Percentiles rank a stretch among this genome's conserved stretches.
These are phyloP conservation scores for Dendryphion nanum DNA, from an alignment of 2,329 filamentous ascomycete species.

Conservation along the genomic window DNA sequence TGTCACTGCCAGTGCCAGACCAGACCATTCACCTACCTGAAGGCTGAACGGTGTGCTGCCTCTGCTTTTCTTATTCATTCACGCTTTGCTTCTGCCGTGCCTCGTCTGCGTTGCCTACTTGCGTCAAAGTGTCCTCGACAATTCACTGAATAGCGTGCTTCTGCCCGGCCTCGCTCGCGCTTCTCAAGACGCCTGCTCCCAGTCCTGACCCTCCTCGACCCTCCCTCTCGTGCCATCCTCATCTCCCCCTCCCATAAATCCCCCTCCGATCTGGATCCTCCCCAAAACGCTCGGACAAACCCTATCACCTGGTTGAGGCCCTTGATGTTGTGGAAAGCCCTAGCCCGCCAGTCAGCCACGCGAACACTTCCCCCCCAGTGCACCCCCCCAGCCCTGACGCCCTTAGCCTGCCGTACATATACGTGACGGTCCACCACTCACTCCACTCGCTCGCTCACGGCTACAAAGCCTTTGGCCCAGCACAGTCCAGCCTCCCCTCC, in stretches of 20 bases:
- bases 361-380: conserved; percentile 31
- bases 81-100: conserved; percentile 39
- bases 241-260: conserved; percentile 8
- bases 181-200: conserved; percentile 18
- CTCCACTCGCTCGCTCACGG: conserved; percentile 41
- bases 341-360: conserved; percentile 44
- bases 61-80: conserved; percentile 35
- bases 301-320: conserved; percentile 42
- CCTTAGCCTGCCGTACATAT: conserved; percentile 44
- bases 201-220: neutral
- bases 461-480: conserved; percentile 39
- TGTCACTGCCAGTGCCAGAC: too few species aligned
- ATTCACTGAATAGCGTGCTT: conserved; percentile 32
- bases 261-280: conserved; percentile 41
- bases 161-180: conserved; percentile 34
- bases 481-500: conserved; percentile 47
- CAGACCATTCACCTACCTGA: too few species aligned
- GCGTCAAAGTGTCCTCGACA: conserved; percentile 34
- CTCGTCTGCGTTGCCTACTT: conserved; percentile 39
- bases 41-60: conserved; percentile 34
- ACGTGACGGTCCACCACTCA: conserved; percentile 39
- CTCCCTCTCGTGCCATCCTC: conserved; percentile 31
- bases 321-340: conserved; percentile 25
- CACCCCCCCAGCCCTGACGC: conserved; percentile 37
- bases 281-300: conserved; percentile 41